Percentiles rank a stretch among this genome's conserved stretches.
Conservation (phyloP, 2,329 filamentous ascomycete species). For the Albifimbria verrucaria region DNA sequence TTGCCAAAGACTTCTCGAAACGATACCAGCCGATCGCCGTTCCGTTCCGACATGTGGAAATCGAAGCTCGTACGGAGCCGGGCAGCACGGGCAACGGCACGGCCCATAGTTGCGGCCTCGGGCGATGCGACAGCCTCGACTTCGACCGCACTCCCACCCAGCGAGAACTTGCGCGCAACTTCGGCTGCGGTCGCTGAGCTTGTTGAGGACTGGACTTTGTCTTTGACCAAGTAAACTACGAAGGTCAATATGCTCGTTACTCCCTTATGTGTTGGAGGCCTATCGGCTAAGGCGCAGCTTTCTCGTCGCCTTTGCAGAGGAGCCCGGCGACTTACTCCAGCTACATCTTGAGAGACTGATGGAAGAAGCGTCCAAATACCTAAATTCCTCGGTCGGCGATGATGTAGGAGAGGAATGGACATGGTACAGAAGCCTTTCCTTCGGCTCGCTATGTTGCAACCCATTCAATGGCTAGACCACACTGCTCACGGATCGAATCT, state of each 20-base stretch:
- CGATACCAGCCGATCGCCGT: too few relatives aligned
- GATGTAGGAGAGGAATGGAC: slow-evolving; percentile 8
- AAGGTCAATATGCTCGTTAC: slow-evolving; percentile 9
- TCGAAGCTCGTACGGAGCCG: not conserved
- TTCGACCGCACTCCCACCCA: slow-evolving; percentile 1
- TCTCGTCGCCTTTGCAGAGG: slow-evolving; percentile 3
- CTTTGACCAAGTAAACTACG: slow-evolving; percentile 14
- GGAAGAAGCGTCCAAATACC: slow-evolving; percentile 16
- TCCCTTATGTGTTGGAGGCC: not conserved
- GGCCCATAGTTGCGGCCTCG: not conserved
- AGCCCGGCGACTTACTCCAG: slow-evolving; percentile 16
- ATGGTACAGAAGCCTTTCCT: slow-evolving; percentile 5
- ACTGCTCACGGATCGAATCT: too few relatives aligned
- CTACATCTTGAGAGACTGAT: slow-evolving; percentile 16
- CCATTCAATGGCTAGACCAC: too few relatives aligned
- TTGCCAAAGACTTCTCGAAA: too few relatives aligned
- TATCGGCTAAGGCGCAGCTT: not conserved
- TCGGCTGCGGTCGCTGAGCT: slow-evolving; percentile 16
- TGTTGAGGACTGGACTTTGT: slow-evolving; percentile 16
- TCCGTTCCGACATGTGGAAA: not conserved
- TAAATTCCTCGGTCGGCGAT: slow-evolving; percentile 11
- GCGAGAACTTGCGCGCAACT: slow-evolving; percentile 17
- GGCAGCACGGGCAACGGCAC: not conserved
- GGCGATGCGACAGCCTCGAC: not conserved
- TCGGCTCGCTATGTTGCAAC: too few relatives aligned